These are phyloP conservation scores for Tetrahymena thermophila DNA, from an alignment of 73 alveolate genomes.

Conservation along the genomic window DNA sequence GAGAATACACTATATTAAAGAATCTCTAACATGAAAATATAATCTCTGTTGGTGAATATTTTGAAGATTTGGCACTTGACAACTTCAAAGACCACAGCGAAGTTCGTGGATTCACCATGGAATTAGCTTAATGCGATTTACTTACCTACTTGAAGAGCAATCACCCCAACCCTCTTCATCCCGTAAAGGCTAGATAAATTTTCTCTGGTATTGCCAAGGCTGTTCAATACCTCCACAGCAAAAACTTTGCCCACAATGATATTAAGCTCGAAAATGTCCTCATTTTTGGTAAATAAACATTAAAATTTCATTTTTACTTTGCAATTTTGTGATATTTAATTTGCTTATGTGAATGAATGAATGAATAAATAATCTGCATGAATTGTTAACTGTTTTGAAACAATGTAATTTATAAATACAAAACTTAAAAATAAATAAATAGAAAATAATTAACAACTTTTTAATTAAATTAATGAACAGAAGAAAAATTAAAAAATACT, in stretches of 20 bases:
- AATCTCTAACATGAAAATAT: not conserved
- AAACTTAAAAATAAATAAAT: not conserved
- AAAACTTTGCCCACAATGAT: slow-evolving; percentile 40
- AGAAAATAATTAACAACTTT: not conserved
- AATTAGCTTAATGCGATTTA: not conserved
- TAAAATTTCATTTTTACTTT: not conserved
- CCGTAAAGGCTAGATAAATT: slow-evolving; percentile 28
- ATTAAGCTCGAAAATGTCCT: slow-evolving; percentile 33
- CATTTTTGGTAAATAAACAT: not conserved
- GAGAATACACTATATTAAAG: not conserved
- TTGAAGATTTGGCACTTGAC: not conserved
- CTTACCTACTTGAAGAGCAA: not conserved
- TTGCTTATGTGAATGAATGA: not conserved
- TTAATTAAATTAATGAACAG: not conserved
- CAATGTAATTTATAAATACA: too few species aligned
- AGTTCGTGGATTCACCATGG: not conserved
- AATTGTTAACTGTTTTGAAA: not conserved
- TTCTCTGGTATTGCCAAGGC: slow-evolving; percentile 45
- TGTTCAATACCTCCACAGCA: slow-evolving; percentile 21
- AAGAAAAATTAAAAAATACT: not conserved
- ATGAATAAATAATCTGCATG: not conserved
- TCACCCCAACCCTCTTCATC: not conserved
- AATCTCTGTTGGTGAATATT: not conserved
- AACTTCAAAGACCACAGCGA: not conserved
- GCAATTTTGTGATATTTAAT: not conserved